Evolutionary conservation across 1,284 basidiomycete genomes (phyloP), one percentile per base, ranked within the genome.

Genomic region (Apiotrichum gamsii): DNA sequence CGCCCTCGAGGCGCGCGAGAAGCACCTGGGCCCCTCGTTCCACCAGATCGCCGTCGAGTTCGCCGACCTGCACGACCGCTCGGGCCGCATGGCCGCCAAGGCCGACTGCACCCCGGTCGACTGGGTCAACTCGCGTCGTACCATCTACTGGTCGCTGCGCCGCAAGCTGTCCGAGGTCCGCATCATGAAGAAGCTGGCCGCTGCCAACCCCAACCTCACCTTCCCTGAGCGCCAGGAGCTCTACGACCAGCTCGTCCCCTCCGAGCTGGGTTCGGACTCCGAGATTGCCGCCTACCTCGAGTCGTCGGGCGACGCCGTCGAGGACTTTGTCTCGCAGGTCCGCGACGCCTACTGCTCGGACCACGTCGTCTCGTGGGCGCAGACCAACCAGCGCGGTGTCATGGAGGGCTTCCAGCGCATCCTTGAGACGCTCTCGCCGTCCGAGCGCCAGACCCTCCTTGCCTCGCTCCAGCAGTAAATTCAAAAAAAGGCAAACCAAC

Each of bases 41-140:
- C 89, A 89, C 72, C 89, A 93, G 58, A 83, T 98, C 49, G 93
- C 94, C 20, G 74, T 95, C 55, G 79, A 95, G 42, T 98, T 96
- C 66, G 94, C 93, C 39, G 95, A 99, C 73, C 83, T 96, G 56
- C 95, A 54, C 61, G 94, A 93, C 74, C 87, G 90, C 47, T 81
- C 84, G 36, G 93, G 91, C 51, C 88, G 94, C 52, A 97, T 98
- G 94, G 88, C 95, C 74, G 93, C 93, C 23, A 97, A 97, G 75
- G 93, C 90, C 16, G 95, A 86, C 66, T 91, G 85, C 36, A 86
- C 80, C 64, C 78, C 82, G 25, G 82, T 80, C 49, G 81, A 83
- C 49, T 95, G 93, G 91, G 85, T 85, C 69, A 81, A 90, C 54
- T 83, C 91, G 39, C 84, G 94, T 54, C 80, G 89, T 55, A 82